Base-by-base conservation (phyloP, 2,329 filamentous ascomycete species). In the Microcyclosporella mali region DNA sequence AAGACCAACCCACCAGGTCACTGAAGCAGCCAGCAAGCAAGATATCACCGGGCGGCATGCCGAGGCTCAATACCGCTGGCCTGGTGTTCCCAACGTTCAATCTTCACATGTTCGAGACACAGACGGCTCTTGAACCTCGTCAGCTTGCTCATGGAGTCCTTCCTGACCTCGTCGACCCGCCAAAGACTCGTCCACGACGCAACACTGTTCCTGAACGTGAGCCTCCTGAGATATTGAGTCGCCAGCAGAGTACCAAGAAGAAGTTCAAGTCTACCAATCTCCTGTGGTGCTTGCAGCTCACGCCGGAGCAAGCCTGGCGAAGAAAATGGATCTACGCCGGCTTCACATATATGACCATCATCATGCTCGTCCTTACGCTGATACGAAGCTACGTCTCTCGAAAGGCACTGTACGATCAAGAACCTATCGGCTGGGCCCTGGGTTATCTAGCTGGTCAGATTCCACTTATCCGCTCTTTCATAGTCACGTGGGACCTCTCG, bases 401-500 rank as follows among this genome's bases (percentile, higher is more conserved):
- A 33, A 72, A 77, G 49, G 88, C 88, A 11, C 71, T 98, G 1
- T 59, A 74, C 27, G 80, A 79, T 12, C 70, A 80, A 39, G 92
- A 98, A 56, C 88, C 92, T 0, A 78, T 98, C 33, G 87, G 90
- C 2, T 98, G 92, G 92, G 89, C 88, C 0, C 65, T 95, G 9
- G 84, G 87, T 2, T 98, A 98, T 63, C 69, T 95, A 2, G 78
- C 97, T 48, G 89, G 90, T 10, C 85, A 94, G 55, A 61, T 89
- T 9, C 74, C 78, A 0, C 74, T 72, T 58, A 79, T 95, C 53
- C 77, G 88, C 17, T 81, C 84, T 61, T 74, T 84, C 61, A 76
- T 90, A 7, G 72, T 87, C 12, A 76, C 74, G 46, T 74, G 78
- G 47, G 79, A 84, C 47, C 70, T 92, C 4, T 80, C 85, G 51